Percentiles rank a stretch among this genome's conserved stretches.
These are phyloP conservation scores for Syncephalastrum monosporum DNA, from an alignment of 371 early-diverging fungal genomes.

Conservation along the genomic window DNA sequence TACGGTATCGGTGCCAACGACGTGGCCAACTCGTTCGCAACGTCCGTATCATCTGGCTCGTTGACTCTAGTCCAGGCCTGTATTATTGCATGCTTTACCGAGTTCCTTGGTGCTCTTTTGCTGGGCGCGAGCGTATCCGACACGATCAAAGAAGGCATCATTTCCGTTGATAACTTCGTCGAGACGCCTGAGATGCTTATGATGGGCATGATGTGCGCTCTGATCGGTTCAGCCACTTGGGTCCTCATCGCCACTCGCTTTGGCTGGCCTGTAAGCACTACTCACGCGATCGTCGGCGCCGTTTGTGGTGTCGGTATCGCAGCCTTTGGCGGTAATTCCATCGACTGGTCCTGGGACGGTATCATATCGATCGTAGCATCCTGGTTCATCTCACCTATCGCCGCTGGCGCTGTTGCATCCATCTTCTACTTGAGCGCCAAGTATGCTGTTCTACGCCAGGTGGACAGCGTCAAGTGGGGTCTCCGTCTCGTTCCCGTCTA, in stretches of 20 bases:
- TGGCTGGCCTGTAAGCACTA: conserved; percentile 63
- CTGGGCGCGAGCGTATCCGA: conserved; percentile 76
- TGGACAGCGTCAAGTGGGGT: conserved; percentile 73
- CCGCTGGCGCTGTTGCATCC: conserved; percentile 67
- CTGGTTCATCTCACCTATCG: conserved; percentile 77
- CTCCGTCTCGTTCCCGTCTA: conserved; percentile 79
- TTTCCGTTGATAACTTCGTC: conserved; percentile 50
- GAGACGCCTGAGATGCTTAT: conserved; percentile 72
- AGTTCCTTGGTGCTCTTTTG: conserved; percentile 81
- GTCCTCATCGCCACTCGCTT: conserved; percentile 66
- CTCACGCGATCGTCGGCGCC: conserved; percentile 78
- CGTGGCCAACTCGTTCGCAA: conserved; percentile 88
- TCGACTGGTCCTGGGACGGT: conserved; percentile 74
- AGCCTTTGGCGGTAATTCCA: conserved; percentile 63
- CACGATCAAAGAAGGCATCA: conserved; percentile 76
- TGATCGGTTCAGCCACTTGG: conserved; percentile 79
- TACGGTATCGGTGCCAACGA: conserved; percentile 84
- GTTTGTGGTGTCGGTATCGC: conserved; percentile 78
- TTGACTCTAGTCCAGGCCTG: conserved; percentile 73
- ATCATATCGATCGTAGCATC: conserved; percentile 72
- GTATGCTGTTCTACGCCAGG: conserved; percentile 57
- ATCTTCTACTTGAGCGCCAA: conserved; percentile 68
- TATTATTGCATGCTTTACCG: conserved; percentile 81
- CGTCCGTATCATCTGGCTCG: conserved; percentile 84
- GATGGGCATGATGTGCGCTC: conserved; percentile 81